phyloP scores from a whole-genome alignment of 768 basidiomycete species.

The Naganishia randhawae region DNA sequence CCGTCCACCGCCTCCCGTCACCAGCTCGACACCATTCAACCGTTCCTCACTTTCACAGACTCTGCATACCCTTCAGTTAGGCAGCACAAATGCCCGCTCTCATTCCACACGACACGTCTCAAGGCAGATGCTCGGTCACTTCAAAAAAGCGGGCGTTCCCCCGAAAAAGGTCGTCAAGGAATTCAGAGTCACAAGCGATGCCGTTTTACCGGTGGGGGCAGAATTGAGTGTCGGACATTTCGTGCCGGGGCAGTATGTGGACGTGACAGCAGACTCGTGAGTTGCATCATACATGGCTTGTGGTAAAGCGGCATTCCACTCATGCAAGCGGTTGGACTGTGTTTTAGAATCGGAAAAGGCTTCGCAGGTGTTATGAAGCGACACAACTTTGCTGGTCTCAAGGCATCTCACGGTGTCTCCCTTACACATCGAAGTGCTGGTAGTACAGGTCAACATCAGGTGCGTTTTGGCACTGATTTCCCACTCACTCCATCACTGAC shows the following conservation, averaged over 20 bases:
- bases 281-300: too few species aligned
- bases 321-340: background rate
- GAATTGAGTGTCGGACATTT: constrained; percentile 87
- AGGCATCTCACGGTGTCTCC: constrained; percentile 94
- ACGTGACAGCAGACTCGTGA: constrained; percentile 84
- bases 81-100: constrained; percentile 65
- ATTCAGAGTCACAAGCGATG: constrained; percentile 82
- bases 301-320: background rate
- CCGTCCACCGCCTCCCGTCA: constrained; percentile 35
- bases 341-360: constrained; percentile 83
- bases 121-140: constrained; percentile 79
- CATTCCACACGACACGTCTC: constrained; percentile 51
- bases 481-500: background rate
- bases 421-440: constrained; percentile 88
- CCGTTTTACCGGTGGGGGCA: constrained; percentile 87
- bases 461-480: constrained; percentile 49
- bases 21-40: constrained; percentile 23
- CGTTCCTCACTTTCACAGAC: constrained; percentile 54
- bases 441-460: constrained; percentile 92
- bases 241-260: constrained; percentile 93
- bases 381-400: constrained; percentile 85
- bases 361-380: constrained; percentile 97
- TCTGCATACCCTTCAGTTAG: constrained; percentile 93
- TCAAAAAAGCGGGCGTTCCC: constrained; percentile 71
- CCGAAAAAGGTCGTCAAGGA: constrained; percentile 72